Conservation (phyloP, 2,329 filamentous ascomycete genomes). For the Tolypocladium cylindrosporum region DNA sequence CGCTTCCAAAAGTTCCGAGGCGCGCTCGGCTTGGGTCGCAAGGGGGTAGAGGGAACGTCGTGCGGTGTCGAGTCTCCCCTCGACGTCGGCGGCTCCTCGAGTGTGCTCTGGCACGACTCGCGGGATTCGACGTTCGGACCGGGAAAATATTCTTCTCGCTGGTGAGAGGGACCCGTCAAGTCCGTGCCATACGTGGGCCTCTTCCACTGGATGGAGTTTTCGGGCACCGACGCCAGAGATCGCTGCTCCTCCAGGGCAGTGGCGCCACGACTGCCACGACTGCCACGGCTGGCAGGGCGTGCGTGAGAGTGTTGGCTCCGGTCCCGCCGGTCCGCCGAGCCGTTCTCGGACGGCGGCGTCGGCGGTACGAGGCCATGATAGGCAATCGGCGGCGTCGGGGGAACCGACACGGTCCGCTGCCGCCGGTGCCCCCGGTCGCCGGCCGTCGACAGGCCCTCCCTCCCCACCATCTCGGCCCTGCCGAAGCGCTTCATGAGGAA, state of each 20-base stretch:
- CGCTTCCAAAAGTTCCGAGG: neutral
- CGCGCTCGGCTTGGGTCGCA: neutral
- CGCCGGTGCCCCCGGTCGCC: constrained; percentile 4
- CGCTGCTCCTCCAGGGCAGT: neutral
- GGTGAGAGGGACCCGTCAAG: neutral
- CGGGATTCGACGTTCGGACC: neutral
- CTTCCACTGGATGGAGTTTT: neutral
- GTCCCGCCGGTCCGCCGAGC: constrained; percentile 5
- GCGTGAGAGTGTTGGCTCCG: neutral
- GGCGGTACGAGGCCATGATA: constrained; percentile 22
- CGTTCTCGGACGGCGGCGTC: constrained; percentile 10
- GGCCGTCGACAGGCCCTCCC: neutral
- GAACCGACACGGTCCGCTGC: constrained; percentile 7
- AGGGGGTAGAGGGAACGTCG: neutral
- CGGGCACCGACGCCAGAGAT: neutral
- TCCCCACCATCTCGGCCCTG: constrained; percentile 4
- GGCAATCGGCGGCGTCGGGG: constrained; percentile 18
- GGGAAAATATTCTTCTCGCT: neutral
- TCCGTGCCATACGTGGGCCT: neutral
- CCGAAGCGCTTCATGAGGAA: constrained; percentile 31
- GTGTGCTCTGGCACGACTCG: neutral
- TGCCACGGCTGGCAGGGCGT: neutral
- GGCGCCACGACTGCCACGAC: neutral
- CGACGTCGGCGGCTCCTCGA: neutral
- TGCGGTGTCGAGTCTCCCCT: neutral